A percentile compares a stretch with the other conserved stretches of the same genome.
phyloP scores from a whole-genome alignment of 768 basidiomycete genomes.

The Sistotremastrum niveocremeum region DNA sequence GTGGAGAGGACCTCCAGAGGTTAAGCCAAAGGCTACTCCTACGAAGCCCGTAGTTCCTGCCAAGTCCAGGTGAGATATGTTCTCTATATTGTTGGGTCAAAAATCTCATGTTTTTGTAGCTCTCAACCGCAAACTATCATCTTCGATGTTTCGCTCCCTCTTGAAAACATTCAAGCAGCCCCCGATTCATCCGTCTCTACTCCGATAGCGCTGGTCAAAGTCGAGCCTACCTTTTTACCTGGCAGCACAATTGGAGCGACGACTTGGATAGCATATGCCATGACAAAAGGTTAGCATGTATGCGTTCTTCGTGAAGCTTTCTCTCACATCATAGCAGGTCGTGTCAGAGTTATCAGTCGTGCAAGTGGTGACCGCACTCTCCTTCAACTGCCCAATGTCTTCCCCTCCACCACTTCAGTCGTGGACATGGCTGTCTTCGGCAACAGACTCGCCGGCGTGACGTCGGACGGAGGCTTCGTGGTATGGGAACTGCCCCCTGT shows the following conservation, averaged over 20 bases:
- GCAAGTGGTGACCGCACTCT: constrained; percentile 81
- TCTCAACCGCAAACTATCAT: constrained; percentile 54
- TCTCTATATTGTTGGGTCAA: no score
- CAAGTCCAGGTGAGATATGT: no score
- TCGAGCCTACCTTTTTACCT: constrained; percentile 71
- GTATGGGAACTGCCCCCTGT: constrained; percentile 78
- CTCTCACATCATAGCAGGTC: constrained; percentile 28
- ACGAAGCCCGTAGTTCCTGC: no score
- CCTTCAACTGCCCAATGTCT: constrained; percentile 56
- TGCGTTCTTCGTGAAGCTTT: background rate
- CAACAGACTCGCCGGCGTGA: constrained; percentile 74
- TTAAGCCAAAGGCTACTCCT: no score
- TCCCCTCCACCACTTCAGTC: constrained; percentile 49
- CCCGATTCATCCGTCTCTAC: constrained; percentile 76
- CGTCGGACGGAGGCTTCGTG: constrained; percentile 79
- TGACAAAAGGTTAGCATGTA: constrained; percentile 53
- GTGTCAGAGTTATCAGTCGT: constrained; percentile 78
- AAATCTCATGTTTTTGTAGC: constrained; percentile 18
- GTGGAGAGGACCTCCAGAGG: no score
- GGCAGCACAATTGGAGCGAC: constrained; percentile 85
- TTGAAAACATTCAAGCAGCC: constrained; percentile 65
- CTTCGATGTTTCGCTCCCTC: constrained; percentile 59
- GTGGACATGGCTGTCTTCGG: constrained; percentile 79
- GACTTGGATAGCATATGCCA: constrained; percentile 87
- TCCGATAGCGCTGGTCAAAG: constrained; percentile 77